Conservation (phyloP, 1,139 yeast genomes). For the Scheffersomyces titani region DNA sequence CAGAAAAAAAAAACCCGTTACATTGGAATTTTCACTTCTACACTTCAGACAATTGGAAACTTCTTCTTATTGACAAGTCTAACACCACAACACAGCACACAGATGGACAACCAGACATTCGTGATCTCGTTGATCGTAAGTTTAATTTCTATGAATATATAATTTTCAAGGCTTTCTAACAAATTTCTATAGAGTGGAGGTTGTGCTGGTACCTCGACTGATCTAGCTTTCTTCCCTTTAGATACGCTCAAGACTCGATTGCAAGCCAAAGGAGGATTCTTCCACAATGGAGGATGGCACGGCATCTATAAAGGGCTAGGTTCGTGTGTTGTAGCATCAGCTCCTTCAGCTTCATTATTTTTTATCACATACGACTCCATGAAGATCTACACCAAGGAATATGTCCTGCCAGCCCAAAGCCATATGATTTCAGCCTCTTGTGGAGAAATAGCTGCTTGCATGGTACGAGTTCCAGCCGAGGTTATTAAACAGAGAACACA, state of each 20-base stretch:
- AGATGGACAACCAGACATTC: conserved; percentile 27
- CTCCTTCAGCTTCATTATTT: conserved; percentile 90
- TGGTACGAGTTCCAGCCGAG: conserved; percentile 95
- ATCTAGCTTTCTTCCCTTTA: conserved; percentile 90
- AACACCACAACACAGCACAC: background rate
- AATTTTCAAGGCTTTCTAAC: conserved; percentile 13
- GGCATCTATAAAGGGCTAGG: conserved; percentile 94
- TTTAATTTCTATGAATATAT: conserved; percentile 1
- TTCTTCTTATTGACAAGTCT: conserved; percentile 1
- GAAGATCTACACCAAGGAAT: conserved; percentile 53
- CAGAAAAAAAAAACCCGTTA: background rate
- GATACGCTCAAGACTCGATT: conserved; percentile 92
- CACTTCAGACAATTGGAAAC: background rate
- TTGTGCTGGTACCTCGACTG: conserved; percentile 95
- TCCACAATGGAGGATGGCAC: conserved; percentile 85
- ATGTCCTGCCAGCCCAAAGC: conserved; percentile 39
- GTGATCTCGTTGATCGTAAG: conserved; percentile 31
- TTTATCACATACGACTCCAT: conserved; percentile 85
- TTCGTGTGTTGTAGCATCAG: conserved; percentile 90
- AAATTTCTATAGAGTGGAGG: conserved; percentile 69
- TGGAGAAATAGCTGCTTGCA: conserved; percentile 92
- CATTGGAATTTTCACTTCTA: background rate
- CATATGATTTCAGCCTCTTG: conserved; percentile 88
- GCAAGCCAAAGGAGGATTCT: conserved; percentile 95
- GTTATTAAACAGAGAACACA: conserved; percentile 95